Conservation (phyloP, 139 green algal species). For the Dunaliella primolecta region DNA sequence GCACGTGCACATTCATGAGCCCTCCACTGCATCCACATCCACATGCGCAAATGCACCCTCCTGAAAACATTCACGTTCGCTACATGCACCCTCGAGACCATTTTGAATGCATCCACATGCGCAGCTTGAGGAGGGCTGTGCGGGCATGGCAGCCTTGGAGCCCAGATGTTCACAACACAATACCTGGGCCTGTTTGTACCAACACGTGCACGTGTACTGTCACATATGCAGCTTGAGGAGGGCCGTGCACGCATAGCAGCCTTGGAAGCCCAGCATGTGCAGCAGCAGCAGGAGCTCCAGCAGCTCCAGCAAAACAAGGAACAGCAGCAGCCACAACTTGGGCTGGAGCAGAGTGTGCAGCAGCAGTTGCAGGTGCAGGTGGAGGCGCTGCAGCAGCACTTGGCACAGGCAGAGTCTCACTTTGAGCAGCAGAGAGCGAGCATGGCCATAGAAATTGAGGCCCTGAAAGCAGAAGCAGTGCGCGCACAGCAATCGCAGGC, state of each 20-base stretch:
- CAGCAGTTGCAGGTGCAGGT: no score
- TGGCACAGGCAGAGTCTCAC: background rate
- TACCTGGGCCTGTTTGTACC: no score
- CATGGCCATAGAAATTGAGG: background rate
- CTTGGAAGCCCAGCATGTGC: background rate
- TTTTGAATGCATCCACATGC: no score
- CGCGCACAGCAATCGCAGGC: background rate
- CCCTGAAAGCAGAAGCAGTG: background rate
- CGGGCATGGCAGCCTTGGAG: background rate
- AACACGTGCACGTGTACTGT: no score
- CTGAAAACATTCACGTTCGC: no score
- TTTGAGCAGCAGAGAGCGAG: background rate
- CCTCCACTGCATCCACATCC: no score
- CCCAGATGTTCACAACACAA: no score
- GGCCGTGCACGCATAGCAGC: background rate
- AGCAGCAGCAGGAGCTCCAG: background rate
- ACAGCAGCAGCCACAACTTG: background rate
- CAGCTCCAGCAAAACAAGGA: background rate
- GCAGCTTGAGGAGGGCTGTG: background rate
- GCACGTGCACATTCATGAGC: no score
- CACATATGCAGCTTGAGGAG: background rate
- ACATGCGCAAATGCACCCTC: no score
- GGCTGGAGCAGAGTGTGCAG: background rate
- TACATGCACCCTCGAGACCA: no score
- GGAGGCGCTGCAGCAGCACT: no score